Evolutionary conservation across 768 basidiomycete genomes (phyloP), one percentile per base, ranked within the genome.

Genomic region (Pisolithus tinctorius): DNA sequence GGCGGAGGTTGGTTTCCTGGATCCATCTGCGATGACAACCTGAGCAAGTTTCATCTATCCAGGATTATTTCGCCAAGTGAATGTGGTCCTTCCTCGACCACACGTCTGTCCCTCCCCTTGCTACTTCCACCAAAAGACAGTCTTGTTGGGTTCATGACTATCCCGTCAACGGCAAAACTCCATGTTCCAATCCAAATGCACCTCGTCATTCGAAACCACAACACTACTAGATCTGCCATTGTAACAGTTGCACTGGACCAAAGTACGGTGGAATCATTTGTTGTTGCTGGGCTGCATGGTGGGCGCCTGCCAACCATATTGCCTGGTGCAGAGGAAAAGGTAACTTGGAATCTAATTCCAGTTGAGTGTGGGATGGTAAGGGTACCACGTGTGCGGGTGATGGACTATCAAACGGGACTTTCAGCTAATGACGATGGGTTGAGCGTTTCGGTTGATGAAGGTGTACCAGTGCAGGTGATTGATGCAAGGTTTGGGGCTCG

Each of bases 211-310:
- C 80, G 92, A 61, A 90, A 90, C 64, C 69, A 78, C 50, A 76
- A 84, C 53, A 73, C 78, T 3, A 71, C 72, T 7, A 77, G 82
- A 34, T 80, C 89, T 2, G 85, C 86, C 0, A 83, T 83, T 55
- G 66, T 94, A 31, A 72, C 79, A 10, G 75, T 93, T 8, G 80
- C 84, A 31, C 74, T 93, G 27, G 92, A 95, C 49, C 75, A 82
- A 1, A 83, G 85, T 53, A 56, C 69, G 14, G 68, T 76, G 11
- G 88, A 89, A 39, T 74, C 77, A n/a, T 95, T 96, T 65, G 81
- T 93, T 14, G 80, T 93, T 40, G 79, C 88, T 3, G 93, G 94
- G 0, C 63, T 87, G 34, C 74, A 88, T 44, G 78, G 72, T 45
- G 81, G 82, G 3, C 77, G 82, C 9, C 56, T 91, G 8, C 83